These are phyloP conservation scores for Talaromyces sp. DNA, from an alignment of 2,329 filamentous ascomycete genomes.

Conservation along the genomic window DNA sequence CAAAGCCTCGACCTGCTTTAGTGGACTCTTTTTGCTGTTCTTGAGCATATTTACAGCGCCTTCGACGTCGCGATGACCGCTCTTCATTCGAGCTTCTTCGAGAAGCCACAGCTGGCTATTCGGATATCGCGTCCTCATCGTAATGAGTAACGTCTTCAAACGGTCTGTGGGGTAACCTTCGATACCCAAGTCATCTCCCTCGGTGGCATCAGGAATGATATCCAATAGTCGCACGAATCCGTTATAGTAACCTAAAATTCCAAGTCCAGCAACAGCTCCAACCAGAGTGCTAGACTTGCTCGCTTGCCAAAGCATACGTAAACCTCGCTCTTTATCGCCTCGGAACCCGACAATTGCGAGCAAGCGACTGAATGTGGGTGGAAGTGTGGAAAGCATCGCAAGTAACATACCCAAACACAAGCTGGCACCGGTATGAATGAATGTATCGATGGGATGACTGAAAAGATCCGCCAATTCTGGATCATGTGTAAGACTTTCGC, in stretches of 20 bases:
- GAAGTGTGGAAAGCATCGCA: conserved; percentile 86
- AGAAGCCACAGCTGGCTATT: conserved; percentile 81
- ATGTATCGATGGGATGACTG: conserved; percentile 74
- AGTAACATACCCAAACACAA: conserved; percentile 87
- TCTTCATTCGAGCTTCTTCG: conserved; percentile 77
- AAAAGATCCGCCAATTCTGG: conserved; percentile 61
- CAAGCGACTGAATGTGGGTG: conserved; percentile 82
- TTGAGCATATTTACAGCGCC: conserved; percentile 65
- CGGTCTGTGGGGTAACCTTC: conserved; percentile 70
- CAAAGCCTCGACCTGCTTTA: conserved; percentile 85
- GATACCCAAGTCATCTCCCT: conserved; percentile 52
- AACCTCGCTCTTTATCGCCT: conserved; percentile 78
- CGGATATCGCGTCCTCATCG: conserved; percentile 76
- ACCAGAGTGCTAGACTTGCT: conserved; percentile 84
- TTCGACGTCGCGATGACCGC: conserved; percentile 63
- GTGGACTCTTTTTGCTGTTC: conserved; percentile 60
- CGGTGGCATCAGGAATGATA: conserved; percentile 62
- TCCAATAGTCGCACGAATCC: conserved; percentile 81
- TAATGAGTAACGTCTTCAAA: conserved; percentile 63
- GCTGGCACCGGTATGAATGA: conserved; percentile 83
- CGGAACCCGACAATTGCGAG: conserved; percentile 86
- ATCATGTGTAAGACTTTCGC: conserved; percentile 44
- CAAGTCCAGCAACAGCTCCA: conserved; percentile 80
- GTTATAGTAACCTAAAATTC: conserved; percentile 84
- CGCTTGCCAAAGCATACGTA: conserved; percentile 86